phyloP scores from a whole-genome alignment of 179 eudicot species.

The Silene coronaria region DNA sequence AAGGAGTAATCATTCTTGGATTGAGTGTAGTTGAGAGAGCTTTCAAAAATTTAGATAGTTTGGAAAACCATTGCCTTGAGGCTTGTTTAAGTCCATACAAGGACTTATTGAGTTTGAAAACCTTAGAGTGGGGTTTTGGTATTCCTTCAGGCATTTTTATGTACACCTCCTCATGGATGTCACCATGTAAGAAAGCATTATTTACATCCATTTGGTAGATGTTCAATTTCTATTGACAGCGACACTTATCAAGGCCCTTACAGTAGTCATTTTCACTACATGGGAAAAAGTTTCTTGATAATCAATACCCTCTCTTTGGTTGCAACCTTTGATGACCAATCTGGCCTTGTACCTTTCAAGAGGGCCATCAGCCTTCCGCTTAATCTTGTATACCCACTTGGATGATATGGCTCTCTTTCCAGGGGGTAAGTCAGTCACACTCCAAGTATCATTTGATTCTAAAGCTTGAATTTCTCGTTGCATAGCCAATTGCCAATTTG shows the following conservation, averaged over 20 bases:
- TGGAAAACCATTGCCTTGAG: neutral
- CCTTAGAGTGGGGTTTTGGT: neutral
- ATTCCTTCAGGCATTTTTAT: neutral
- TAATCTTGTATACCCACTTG: neutral
- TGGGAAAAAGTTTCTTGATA: neutral
- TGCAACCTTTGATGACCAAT: neutral
- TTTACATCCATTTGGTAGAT: neutral
- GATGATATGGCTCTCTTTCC: neutral
- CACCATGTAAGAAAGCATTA: too few species aligned
- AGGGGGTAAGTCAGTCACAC: neutral
- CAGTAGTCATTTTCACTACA: neutral
- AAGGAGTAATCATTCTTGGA: neutral
- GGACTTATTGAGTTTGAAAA: neutral
- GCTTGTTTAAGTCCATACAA: neutral
- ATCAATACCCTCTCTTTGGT: neutral
- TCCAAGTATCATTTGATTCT: neutral
- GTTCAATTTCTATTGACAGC: neutral
- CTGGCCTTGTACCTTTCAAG: neutral
- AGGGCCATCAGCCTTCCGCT: neutral
- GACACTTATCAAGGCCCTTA: neutral
- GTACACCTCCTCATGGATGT: neutral
- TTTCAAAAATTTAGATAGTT: neutral
- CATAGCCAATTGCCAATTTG: neutral
- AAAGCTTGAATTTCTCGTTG: neutral
- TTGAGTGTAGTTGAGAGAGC: neutral